phyloP scores from a whole-genome alignment of 1,139 yeast genomes.

The Candida labiduridarum region DNA sequence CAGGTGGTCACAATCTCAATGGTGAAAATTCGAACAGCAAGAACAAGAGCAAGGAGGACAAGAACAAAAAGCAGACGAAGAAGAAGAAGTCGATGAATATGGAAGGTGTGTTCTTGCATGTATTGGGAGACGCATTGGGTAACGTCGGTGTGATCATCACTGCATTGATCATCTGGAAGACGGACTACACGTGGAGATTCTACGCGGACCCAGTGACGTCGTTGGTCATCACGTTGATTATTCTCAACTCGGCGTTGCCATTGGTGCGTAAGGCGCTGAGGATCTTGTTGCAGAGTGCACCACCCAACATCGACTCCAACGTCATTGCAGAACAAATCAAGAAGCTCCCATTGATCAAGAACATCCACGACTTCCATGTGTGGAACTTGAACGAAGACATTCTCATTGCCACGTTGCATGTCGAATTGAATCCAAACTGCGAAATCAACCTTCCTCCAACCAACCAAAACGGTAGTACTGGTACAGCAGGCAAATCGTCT shows the following conservation, averaged over 20 bases:
- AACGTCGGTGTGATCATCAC: constrained; percentile 90
- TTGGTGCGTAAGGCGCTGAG: constrained; percentile 84
- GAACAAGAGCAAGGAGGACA: neutral
- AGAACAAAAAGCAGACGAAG: constrained; percentile 8
- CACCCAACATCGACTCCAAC: constrained; percentile 76
- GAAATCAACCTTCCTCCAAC: constrained; percentile 7
- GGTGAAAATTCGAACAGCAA: too few species aligned
- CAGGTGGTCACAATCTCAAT: too few species aligned
- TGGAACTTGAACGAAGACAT: constrained; percentile 94
- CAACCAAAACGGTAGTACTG: constrained; percentile 14
- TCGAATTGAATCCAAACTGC: constrained; percentile 58
- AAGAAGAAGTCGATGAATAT: constrained; percentile 76
- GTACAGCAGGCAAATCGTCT: too few species aligned
- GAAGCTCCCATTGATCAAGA: constrained; percentile 69
- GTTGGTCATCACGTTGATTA: constrained; percentile 80
- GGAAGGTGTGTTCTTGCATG: constrained; percentile 97
- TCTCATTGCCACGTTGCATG: constrained; percentile 86
- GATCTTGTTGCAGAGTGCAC: constrained; percentile 91
- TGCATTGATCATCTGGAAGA: constrained; percentile 92
- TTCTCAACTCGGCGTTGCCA: constrained; percentile 90
- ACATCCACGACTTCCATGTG: constrained; percentile 92
- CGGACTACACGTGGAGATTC: constrained; percentile 84
- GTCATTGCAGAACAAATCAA: constrained; percentile 69
- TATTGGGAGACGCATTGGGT: constrained; percentile 94
- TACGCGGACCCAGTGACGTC: constrained; percentile 88